Base-by-base conservation (phyloP, 1,284 basidiomycete genomes). In the Macrocystidia cucumis region DNA sequence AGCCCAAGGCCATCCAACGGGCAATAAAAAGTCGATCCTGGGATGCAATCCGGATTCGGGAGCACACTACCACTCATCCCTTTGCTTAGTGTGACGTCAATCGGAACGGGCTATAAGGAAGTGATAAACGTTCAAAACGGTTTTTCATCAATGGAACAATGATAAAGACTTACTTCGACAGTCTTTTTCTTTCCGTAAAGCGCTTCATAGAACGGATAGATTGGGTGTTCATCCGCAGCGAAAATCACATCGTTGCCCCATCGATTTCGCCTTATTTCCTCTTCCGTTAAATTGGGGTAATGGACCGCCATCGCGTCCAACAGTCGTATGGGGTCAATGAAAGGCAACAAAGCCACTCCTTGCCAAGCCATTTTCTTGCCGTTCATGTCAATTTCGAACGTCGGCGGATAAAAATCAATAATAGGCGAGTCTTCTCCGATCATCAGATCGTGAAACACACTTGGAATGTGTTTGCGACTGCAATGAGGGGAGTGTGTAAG, bases 311-410 rank as follows among this genome's bases (percentile, higher is more conserved):
- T 90, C 2, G 92, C 91, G 16, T 73, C 77, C 34, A 97, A 62
- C 14, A 98, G 63, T 12, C 93, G 76, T 41, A 73, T 74, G 56
- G 86, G 74, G 53, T 98, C 91, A 46, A 99, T 98, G 64, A 98
- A 99, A 0, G 96, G 93, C 14, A 99, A 65, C 2, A 98, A 67
- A 0, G 93, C 93, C 30, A 99, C 91, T 39, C 96, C 96, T 60
- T 99, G 96, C 96, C 96, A 99, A 1, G 88, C 74, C 93, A 98
- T 98, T 63, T 90, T 91, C 64, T 98, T 98, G 43, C 96, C 96
- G 54, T 98, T 98, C 96, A 99, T 98, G 59, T 99, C 96, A 51
- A 98, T 86, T 48, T 93, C 78, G 57, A 99, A 99, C 12, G 85
- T 78, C 4, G 70, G 52, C 0, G 96, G 96, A 59, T 98, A 98